Evolutionary conservation across 805 yeast genomes (phyloP).

Genomic region (Kodamaea leandrae): DNA sequence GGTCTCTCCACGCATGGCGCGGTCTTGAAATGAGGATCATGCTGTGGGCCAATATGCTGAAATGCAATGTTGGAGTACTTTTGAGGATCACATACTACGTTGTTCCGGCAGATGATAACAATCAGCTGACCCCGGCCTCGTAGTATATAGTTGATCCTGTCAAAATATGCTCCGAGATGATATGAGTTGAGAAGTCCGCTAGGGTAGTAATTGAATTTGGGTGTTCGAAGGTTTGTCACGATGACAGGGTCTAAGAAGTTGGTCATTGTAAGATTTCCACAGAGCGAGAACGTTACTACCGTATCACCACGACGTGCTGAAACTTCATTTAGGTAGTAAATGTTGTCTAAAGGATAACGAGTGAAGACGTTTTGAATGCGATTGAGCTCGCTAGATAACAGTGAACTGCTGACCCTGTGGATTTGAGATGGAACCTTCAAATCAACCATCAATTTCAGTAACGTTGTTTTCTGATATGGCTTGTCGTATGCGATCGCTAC

Average conservation of each 20-base stretch:
- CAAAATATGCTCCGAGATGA: conserved; percentile 18
- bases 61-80: conserved; percentile 17
- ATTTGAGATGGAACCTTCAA: not conserved
- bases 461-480: not conserved
- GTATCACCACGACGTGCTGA: conserved; percentile 15
- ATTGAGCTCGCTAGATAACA: conserved; percentile 9
- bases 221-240: conserved; percentile 11
- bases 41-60: conserved; percentile 13
- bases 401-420: not conserved
- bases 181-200: conserved; percentile 20
- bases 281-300: conserved; percentile 19
- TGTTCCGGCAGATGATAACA: conserved; percentile 17
- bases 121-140: conserved; percentile 12
- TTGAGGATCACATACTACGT: conserved; percentile 12
- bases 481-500: not conserved
- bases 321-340: conserved; percentile 23
- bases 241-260: conserved; percentile 24
- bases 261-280: conserved; percentile 21
- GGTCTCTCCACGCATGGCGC: not conserved
- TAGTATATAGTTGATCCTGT: conserved; percentile 16
- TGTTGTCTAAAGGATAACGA: conserved; percentile 13
- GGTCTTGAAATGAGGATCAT: conserved; percentile 14
- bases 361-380: conserved; percentile 12
- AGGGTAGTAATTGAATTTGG: conserved; percentile 15
- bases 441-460: not conserved